phyloP scores from a whole-genome alignment of 1,284 basidiomycete species.

The Porphyrellus sp. region DNA sequence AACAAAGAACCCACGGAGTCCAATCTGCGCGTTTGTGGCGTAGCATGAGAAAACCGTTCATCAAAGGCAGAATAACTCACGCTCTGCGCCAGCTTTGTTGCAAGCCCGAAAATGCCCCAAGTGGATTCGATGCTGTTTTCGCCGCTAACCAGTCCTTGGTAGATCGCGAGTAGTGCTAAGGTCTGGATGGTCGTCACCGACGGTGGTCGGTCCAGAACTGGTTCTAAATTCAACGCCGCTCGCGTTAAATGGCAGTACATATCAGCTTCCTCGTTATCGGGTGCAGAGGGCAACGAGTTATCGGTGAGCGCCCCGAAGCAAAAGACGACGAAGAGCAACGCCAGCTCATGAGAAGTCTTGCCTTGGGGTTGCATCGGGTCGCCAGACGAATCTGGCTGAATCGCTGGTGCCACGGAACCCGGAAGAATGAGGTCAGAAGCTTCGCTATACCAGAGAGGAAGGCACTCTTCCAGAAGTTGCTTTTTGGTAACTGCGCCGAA shows the following conservation, averaged over 20 bases:
- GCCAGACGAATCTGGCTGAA: slow-evolving; percentile 2
- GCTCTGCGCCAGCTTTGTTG: slow-evolving; percentile 62
- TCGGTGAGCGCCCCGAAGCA: slow-evolving; percentile 59
- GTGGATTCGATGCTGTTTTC: slow-evolving; percentile 60
- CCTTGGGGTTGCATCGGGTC: slow-evolving; percentile 14
- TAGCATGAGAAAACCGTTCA: slow-evolving; percentile 9
- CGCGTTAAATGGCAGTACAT: slow-evolving; percentile 55
- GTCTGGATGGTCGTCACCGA: slow-evolving; percentile 67
- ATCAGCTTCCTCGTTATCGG: slow-evolving; percentile 50
- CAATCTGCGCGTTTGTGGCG: slow-evolving; percentile 43
- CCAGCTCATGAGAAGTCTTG: slow-evolving; percentile 52
- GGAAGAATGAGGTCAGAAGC: slow-evolving; percentile 34
- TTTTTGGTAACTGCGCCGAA: slow-evolving; percentile 61
- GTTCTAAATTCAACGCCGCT: slow-evolving; percentile 60
- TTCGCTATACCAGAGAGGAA: slow-evolving; percentile 65
- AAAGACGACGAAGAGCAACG: slow-evolving; percentile 54
- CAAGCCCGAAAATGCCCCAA: slow-evolving; percentile 59
- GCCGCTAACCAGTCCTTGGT: slow-evolving; percentile 56
- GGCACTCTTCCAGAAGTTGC: slow-evolving; percentile 60
- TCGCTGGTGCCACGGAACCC: slow-evolving; percentile 27
- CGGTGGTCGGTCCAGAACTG: slow-evolving; percentile 62
- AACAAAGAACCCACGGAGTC: slow-evolving; percentile 49
- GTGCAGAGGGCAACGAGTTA: slow-evolving; percentile 45
- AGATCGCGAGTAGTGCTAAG: slow-evolving; percentile 63
- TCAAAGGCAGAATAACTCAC: slow-evolving; percentile 39